Evolutionary conservation across 305 asterid species (phyloP).

Genomic region (Fraxinus xanthoxyloides): DNA sequence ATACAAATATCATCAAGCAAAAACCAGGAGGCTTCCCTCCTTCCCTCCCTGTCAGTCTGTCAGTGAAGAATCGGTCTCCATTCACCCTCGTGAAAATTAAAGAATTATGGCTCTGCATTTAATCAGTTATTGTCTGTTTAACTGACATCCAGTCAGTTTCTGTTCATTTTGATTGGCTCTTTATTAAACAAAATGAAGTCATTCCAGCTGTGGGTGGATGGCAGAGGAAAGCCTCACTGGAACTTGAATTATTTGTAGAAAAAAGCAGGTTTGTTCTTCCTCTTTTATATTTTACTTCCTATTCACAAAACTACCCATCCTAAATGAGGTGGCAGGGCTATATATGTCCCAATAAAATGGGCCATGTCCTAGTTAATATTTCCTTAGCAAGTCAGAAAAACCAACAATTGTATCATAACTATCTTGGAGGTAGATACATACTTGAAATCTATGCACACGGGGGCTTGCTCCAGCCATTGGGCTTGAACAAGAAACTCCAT

Average conservation of each 20-base stretch:
- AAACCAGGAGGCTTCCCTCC: conserved; percentile 6
- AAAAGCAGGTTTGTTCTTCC: not conserved
- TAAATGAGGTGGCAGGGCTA: not conserved
- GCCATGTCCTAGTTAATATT: not conserved
- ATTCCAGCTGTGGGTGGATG: not conserved
- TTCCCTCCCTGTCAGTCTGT: not conserved
- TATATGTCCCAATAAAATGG: not conserved
- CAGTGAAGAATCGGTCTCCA: not conserved
- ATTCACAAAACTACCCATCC: not conserved
- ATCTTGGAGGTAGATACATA: conserved; percentile 34
- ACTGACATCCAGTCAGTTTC: not conserved
- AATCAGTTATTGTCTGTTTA: not conserved
- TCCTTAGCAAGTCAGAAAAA: not conserved
- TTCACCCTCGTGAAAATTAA: not conserved
- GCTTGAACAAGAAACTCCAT: conserved; percentile 55
- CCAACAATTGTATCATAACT: conserved; percentile 7
- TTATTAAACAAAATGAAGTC: not conserved
- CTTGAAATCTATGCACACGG: conserved; percentile 67
- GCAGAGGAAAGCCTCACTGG: not conserved
- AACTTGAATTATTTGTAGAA: not conserved
- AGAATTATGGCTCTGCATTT: not conserved
- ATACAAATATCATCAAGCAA: conserved; percentile 19
- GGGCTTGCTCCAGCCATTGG: conserved; percentile 65
- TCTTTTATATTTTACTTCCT: not conserved
- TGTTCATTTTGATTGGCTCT: not conserved